Evolutionary conservation across 495 filamentous ascomycete genomes (phyloP).

Genomic region (Penicillium salamii): DNA sequence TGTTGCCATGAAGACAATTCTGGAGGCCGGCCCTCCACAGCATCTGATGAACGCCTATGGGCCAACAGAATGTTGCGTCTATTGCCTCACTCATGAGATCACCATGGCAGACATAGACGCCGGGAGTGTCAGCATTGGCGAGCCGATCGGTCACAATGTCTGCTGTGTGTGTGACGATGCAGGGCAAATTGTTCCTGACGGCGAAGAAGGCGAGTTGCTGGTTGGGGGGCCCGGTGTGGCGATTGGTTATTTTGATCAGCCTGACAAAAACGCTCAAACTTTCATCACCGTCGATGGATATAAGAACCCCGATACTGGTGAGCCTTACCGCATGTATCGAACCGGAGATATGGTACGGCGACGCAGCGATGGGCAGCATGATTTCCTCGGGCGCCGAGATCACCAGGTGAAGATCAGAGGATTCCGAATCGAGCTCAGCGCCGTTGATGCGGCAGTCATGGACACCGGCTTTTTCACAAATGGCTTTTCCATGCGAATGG

Average conservation of each 20-base stretch:
- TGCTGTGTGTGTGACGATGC: too few relatives aligned
- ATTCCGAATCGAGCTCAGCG: conserved; percentile 42
- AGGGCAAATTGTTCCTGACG: too few relatives aligned
- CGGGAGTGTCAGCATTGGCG: neutral
- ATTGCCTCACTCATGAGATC: conserved; percentile 3
- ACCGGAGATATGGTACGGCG: conserved; percentile 30
- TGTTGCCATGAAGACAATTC: neutral
- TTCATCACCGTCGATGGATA: neutral
- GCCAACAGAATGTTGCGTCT: conserved; percentile 24
- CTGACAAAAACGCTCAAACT: neutral
- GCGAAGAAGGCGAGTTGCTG: conserved; percentile 10
- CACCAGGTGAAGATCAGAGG: conserved; percentile 40
- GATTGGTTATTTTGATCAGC: conserved; percentile 3
- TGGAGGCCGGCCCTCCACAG: neutral
- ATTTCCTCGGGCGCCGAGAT: conserved; percentile 39
- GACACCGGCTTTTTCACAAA: neutral
- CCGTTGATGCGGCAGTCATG: conserved; percentile 22
- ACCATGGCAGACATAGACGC: neutral
- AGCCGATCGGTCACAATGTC: neutral
- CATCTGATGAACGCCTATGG: conserved; percentile 26
- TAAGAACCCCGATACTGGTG: neutral
- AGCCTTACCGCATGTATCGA: neutral
- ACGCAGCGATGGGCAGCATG: conserved; percentile 24
- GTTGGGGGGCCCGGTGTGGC: conserved; percentile 5
- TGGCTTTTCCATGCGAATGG: neutral